Percentiles rank a stretch among this genome's conserved stretches.
These are phyloP conservation scores for Staphylotrichum longicolle DNA, from an alignment of 495 filamentous ascomycete species.

Conservation along the genomic window DNA sequence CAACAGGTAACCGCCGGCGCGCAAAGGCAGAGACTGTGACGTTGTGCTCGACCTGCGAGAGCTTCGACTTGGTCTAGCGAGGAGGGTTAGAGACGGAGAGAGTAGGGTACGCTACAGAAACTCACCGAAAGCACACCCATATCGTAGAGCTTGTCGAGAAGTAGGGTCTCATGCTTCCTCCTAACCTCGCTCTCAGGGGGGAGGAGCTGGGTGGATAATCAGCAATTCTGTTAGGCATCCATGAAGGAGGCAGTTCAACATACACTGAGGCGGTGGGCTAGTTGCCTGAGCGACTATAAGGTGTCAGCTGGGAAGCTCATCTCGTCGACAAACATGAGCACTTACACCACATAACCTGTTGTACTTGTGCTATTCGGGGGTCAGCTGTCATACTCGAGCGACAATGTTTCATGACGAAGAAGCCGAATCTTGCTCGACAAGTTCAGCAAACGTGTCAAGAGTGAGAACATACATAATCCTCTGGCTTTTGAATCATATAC, in stretches of 20 bases:
- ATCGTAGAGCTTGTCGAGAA: conserved; percentile 85
- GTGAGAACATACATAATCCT: conserved; percentile 50
- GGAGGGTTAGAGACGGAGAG: neutral
- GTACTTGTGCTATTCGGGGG: conserved; percentile 68
- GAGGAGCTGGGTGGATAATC: conserved; percentile 53
- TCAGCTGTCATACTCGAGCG: conserved; percentile 9
- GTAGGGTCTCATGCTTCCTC: conserved; percentile 71
- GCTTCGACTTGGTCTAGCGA: conserved; percentile 59
- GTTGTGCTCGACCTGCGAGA: conserved; percentile 81
- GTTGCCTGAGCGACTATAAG: conserved; percentile 66
- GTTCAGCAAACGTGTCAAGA: neutral
- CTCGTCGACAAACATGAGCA: neutral
- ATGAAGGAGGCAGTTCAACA: neutral
- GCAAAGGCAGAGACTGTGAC: conserved; percentile 84
- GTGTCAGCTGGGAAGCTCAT: conserved; percentile 1
- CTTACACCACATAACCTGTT: conserved; percentile 74
- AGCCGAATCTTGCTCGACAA: neutral
- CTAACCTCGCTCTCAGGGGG: conserved; percentile 74
- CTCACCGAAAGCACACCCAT: conserved; percentile 71
- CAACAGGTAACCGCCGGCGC: conserved; percentile 72
- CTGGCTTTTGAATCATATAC: conserved; percentile 82
- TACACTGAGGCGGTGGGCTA: conserved; percentile 69
- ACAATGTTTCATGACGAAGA: conserved; percentile 42
- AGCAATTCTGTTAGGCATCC: neutral
- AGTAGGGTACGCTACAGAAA: neutral